Base-by-base conservation (phyloP, 2,329 filamentous ascomycete species). In the Penicillium oxalicum region DNA sequence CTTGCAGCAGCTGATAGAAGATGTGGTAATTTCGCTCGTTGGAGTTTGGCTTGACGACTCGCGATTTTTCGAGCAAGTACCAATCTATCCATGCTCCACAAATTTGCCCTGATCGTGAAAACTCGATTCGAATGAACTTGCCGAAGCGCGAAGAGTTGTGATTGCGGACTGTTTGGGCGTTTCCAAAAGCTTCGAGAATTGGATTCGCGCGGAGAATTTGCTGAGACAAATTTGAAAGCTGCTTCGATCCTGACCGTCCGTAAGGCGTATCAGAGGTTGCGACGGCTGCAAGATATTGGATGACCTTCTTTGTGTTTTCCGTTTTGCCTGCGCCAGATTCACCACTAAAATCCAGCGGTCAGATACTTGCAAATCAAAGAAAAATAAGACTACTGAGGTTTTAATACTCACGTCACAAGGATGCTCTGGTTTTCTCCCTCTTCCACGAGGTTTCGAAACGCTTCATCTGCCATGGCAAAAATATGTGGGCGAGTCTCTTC, bases 261-360 rank as follows among this genome's bases (percentile, higher is more conserved):
- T 77, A 71, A 2, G 85, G 79, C 0, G 84, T 83, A 51, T 97
- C 91, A 0, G 88, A 82, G 37, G 88, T 87, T 8, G 93, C 93
- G 40, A 98, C 93, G 1, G 93, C 90, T 11, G 93, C 93, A 38
- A 98, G 82, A 64, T 98, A 98, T 63, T 98, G 94, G 47, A 98
- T 98, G 59, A 98, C 93, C 69, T 98, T 98, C 67, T 98, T 98
- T 12, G 93, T 98, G 66, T 98, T 98, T 68, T 98, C 93, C 0
- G 93, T 98, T 74, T 98, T 98, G 60, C 93, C 93, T 32, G 93
- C 93, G 65, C 93, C 93, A 13, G 93, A 98, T 73, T 98, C 93
- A 70, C 93, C 93, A 2, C 77, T 79, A 47, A 9, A 13, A 42
- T 29, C 35, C 6, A 11, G 1, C 33, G 36, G 26, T 43, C 55